Base-by-base conservation (phyloP, 176 grass and related monocot genomes). In the Oryza glumipatula region DNA sequence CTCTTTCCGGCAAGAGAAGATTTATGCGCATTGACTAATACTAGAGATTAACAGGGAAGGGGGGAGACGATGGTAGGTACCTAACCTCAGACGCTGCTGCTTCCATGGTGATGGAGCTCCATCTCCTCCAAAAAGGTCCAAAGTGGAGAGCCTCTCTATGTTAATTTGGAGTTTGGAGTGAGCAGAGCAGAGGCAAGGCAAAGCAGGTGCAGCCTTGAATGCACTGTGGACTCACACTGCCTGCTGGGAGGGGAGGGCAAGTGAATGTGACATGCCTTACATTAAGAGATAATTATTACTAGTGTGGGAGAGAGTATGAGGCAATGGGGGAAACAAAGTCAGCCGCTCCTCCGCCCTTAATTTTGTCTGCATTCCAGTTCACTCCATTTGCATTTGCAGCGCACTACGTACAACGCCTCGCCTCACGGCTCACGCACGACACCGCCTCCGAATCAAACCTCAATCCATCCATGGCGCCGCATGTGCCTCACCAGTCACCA, bases 51-150 rank as follows among this genome's bases (percentile, higher is more conserved):
- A 10, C 5, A 24, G 54, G 32, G 7, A 11, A 77, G 51, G n/a
- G n/a, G 17, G 32, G n/a, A 60, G 76, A 78, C 45, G 76, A 78
- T 3, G 58, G 58, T 21, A 41, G n/a, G 58, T 26, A 65, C 76
- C 56, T 44, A 65, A 65, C 76, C 76, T 44, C 54, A 64, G 14
- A 41, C 7, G 7, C 28, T 30, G 43, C 66, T 30, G 28, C 22
- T 45, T 63, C 54, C 80, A 82, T 61, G 68, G 80, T 63, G 80
- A 82, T 61, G 68, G 80, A 82, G 80, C 36, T 30, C 51, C 80
- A 28, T 61, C 36, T 64, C 11, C 35, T 64, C 11, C 11, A 15
- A 4, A 33, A 11, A 44, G 58, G 58, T 19, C 22, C 10, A 74
- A 24, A 28, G 23, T 15, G 8, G 43, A 68, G 24, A 54, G 44